Base-by-base conservation (phyloP, 306 rosid genomes). In the Leucaena leucocephala region DNA sequence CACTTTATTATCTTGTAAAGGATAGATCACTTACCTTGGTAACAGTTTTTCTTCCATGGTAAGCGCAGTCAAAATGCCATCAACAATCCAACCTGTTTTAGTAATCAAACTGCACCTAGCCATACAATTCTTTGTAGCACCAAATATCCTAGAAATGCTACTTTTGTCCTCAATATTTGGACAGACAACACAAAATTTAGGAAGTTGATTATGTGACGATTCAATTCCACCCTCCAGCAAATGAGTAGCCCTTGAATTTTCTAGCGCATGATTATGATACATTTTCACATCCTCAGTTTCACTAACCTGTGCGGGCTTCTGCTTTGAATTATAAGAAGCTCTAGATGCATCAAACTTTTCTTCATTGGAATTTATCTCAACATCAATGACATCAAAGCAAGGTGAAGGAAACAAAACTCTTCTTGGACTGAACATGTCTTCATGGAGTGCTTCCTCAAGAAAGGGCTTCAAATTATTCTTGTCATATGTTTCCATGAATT, bases 11-110 rank as follows among this genome's bases (percentile, higher is more conserved):
- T 52, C 78, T 79, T 44, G 36, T 44, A 78, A 8, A 42, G 69
- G 22, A 72, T 16, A 49, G 78, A 80, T 45, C 39, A 89, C 91
- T 79, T 79, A 90, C 94, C 62, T 88, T 42, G 77, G 84, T 44
- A 52, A 82, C 74, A 94, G 98, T 8, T 87, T 81, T 27, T 86
- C 89, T 85, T 89, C 96, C 82, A 73, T 76, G 68, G 69, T 69
- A 71, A 91, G 82, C 63, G 87, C 89, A 68, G 89, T 69, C 68
- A 94, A 77, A 79, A 91, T 94, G 79, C 80, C 84, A 58, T 50
- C 83, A 82, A 85, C 83, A n/a, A 80, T 86, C 98, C 98, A 90
- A 43, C 78, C 87, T 49, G 83, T 74, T 80, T 82, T 81, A 71
- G 80, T 78, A 81, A 75, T 80, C 87, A 88, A 82, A 72, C 76